These are phyloP conservation scores for Xylariaceae sp. DNA, from an alignment of 2,329 filamentous ascomycete genomes.

Conservation along the genomic window DNA sequence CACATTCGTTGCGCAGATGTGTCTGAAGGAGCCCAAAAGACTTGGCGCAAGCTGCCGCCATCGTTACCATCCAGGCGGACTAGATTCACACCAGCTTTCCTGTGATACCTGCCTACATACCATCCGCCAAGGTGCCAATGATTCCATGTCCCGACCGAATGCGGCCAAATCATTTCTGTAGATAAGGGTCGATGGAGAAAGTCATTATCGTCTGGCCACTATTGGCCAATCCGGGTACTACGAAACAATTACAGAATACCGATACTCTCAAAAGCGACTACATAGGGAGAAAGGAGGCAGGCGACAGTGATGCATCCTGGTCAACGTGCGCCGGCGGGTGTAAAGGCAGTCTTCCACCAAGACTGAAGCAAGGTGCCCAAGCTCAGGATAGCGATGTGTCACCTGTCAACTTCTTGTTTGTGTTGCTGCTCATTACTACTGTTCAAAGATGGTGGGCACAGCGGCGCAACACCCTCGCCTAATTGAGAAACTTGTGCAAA, in stretches of 20 bases:
- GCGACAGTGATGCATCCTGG: not conserved
- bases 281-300: not conserved
- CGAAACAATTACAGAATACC: not conserved
- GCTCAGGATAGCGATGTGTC: not conserved
- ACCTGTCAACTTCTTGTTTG: not conserved
- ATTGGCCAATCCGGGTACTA: conserved; percentile 12
- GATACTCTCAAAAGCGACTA: conserved; percentile 1
- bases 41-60: not conserved
- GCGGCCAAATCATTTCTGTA: not conserved
- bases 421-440: not conserved
- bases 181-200: not conserved
- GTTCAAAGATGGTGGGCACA: not conserved
- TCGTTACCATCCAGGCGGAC: not conserved
- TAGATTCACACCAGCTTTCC: not conserved
- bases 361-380: not conserved
- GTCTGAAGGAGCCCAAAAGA: not conserved
- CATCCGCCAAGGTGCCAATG: not conserved
- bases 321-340: not conserved
- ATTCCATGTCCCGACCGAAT: not conserved
- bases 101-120: not conserved
- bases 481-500: not conserved
- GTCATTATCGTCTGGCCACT: not conserved
- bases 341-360: not conserved
- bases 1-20: conserved; percentile 2
- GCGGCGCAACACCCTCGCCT: conserved; percentile 8